These are phyloP conservation scores for Eucalyptus brandiana DNA, from an alignment of 345 rosid species.

Conservation along the genomic window DNA sequence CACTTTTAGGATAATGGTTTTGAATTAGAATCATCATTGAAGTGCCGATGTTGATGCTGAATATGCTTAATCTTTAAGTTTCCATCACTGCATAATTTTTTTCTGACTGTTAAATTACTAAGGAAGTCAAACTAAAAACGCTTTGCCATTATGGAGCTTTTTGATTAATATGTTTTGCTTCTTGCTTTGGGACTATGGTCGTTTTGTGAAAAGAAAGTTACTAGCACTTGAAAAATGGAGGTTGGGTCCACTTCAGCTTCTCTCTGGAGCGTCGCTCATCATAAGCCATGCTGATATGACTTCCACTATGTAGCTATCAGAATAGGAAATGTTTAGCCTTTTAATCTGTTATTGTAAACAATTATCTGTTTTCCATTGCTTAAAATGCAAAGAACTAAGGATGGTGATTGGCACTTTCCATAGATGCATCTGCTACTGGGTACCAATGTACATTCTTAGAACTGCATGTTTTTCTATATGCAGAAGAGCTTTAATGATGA, in stretches of 20 bases:
- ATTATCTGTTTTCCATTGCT: neutral
- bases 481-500: neutral
- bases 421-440: neutral
- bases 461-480: neutral
- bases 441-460: neutral
- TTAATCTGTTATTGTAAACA: neutral
- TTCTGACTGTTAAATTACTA: neutral
- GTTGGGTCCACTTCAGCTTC: neutral
- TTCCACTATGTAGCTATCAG: neutral
- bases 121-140: neutral
- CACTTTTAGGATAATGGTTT: neutral
- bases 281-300: neutral
- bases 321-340: neutral
- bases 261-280: neutral
- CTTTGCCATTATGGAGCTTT: neutral
- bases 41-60: neutral
- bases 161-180: neutral
- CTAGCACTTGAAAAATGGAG: neutral
- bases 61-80: neutral
- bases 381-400: neutral
- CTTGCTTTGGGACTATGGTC: neutral
- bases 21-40: neutral
- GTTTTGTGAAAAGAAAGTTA: neutral
- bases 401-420: neutral
- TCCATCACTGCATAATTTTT: neutral